Conservation (phyloP, 805 yeast genomes). For the Barnettozyma populi region DNA sequence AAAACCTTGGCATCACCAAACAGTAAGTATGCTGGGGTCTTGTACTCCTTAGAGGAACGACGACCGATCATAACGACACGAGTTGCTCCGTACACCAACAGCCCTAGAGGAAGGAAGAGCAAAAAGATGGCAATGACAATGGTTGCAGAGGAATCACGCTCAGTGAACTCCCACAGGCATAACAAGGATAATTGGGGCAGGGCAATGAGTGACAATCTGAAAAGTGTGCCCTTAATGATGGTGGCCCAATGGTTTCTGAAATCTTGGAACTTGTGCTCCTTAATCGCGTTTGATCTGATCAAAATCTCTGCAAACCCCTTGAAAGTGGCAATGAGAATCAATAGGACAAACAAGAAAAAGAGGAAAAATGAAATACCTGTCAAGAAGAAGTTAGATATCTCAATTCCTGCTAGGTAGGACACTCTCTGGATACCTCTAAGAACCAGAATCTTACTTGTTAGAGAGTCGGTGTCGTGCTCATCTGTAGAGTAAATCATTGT, state of each 20-base stretch:
- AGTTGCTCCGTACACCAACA: constrained; percentile 66
- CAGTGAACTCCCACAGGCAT: constrained; percentile 86
- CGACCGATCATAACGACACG: constrained; percentile 74
- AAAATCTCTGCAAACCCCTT: constrained; percentile 65
- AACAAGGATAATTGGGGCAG: constrained; percentile 82
- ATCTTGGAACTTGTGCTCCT: constrained; percentile 59
- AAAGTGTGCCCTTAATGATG: constrained; percentile 85
- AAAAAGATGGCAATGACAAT: constrained; percentile 74
- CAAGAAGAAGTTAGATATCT: constrained; percentile 77
- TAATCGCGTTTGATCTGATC: constrained; percentile 52
- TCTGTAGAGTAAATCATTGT: constrained; percentile 56
- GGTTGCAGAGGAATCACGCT: constrained; percentile 77
- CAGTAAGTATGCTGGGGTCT: constrained; percentile 87
- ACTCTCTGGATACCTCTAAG: constrained; percentile 92
- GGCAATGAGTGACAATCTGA: constrained; percentile 75
- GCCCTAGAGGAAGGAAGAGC: constrained; percentile 48
- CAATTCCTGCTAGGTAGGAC: constrained; percentile 77
- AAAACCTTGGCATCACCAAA: constrained; percentile 78
- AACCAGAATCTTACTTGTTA: constrained; percentile 67
- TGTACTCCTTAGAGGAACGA: constrained; percentile 62
- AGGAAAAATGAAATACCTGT: constrained; percentile 83
- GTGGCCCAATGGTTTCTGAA: constrained; percentile 79
- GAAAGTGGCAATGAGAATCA: constrained; percentile 51
- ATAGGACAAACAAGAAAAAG: constrained; percentile 62
- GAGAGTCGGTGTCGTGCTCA: constrained; percentile 53